Base-by-base conservation (phyloP, 2,329 filamentous ascomycete species). In the Aspergillus caelatus region DNA sequence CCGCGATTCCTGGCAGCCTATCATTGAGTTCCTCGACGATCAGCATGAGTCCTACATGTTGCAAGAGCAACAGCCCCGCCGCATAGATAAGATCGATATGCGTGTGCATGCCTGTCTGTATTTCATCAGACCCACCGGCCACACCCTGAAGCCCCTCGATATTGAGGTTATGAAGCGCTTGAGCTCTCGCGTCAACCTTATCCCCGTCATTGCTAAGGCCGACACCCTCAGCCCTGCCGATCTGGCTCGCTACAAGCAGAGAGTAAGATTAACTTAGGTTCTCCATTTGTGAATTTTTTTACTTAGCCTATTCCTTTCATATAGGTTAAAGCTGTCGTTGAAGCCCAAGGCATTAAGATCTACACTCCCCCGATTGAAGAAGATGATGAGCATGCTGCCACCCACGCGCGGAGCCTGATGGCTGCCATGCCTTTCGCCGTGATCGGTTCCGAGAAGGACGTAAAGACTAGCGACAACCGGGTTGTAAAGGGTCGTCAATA, bases 21-120 rank as follows among this genome's bases (percentile, higher is more conserved):
- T 99, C 79, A 98, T 99, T 82, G 95, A 99, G 83, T 99, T 99
- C 86, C 87, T 99, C 75, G 95, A 99, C 83, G 95, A 99, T 84
- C 95, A 99, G 87, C 96, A 99, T 81, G 95, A 99, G 86, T 99
- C 95, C 43, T 99, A 99, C 84, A 99, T 99, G 95, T 88, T 99
- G 79, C 95, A 99, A 86, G 95, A 99, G 88, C 95, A 99, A 83
- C 95, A 99, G 84, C 95, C 96, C 73, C 93, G 93, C 82, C 93
- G 95, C 77, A 90, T 91, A 76, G 95, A 99, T 86, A 99, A 98
- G 88, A 99, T 99, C 75, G 95, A 99, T 79, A 91, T 99, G 75
- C 94, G 95, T 84, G 96, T 99, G 71, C 95, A 99, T 80, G 91
- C 94, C 71, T 99, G 95, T 83, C 82, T 99, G 79, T 99, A 99